Base-by-base conservation (phyloP, 2,329 filamentous ascomycete genomes). In the Paramyrothecium roridum region DNA sequence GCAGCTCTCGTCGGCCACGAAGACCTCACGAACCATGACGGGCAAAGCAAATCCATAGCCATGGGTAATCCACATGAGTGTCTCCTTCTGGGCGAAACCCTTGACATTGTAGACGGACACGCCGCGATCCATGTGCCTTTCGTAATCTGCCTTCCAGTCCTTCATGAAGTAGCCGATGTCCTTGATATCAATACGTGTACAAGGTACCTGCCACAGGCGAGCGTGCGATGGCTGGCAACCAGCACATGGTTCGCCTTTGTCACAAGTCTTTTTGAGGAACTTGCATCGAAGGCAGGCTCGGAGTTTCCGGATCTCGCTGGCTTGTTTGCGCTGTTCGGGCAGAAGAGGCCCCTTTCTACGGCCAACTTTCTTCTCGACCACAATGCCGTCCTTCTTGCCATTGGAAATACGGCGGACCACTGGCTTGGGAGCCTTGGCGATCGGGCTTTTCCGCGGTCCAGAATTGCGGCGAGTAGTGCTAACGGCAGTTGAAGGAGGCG, bases 101-200 rank as follows among this genome's bases (percentile, higher is more conserved):
- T 96, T 96, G 77, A 97, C 95, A 69, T 97, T 97, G 74, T 89
- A 93, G 50, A 96, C 89, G 2, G 92, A 96, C 70, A 97, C 91
- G 54, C 90, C 91, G 56, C 90, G 85, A 60, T 85, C 89, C 63
- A 95, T 84, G 70, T 97, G 93, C 64, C 92, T 88, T 76, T 96
- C 92, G 66, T 95, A 96, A 72, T 98, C 93, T 48, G 92, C 93
- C 76, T 93, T 96, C 93, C 93, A 98, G 74, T 97, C 93, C 80
- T 97, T 97, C 90, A 97, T 95, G 80, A 98, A 98, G 75, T 96
- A 96, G 47, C 87, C 90, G 67, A 98, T 96, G 67, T 98, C 93
- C 82, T 96, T 97, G 80, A 98, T 98, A 73, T 97, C 93, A 68
- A 97, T 96, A 59, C 93, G 90, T 45, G 93, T 98, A 80, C 93